These are phyloP conservation scores for Trichocladium antarcticum DNA, from an alignment of 495 filamentous ascomycete genomes.

Conservation along the genomic window DNA sequence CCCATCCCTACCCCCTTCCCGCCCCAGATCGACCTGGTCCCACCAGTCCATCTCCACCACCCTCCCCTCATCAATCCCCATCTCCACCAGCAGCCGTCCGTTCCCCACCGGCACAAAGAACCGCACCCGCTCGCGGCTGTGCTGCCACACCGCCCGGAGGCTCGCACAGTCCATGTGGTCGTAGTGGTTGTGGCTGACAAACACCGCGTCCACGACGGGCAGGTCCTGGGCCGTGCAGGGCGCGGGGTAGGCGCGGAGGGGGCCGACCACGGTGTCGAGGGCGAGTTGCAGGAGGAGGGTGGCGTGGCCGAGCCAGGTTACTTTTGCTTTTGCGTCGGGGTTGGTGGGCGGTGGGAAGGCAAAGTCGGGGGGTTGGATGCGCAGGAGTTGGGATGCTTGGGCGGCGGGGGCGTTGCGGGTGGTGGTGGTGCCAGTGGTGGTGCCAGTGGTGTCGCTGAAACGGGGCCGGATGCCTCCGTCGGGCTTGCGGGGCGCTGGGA, in stretches of 20 bases:
- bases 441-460: conserved; percentile 13
- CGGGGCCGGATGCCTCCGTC: not conserved
- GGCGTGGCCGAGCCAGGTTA: conserved; percentile 47
- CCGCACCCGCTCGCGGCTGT: conserved; percentile 22
- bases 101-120: conserved; percentile 38
- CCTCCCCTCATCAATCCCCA: conserved; percentile 31
- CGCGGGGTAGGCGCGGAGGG: conserved; percentile 39
- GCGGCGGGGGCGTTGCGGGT: conserved; percentile 15
- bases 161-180: conserved; percentile 41
- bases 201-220: conserved; percentile 40
- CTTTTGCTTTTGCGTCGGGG: conserved; percentile 18
- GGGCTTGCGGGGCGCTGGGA: not conserved
- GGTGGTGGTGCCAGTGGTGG: too few relatives aligned
- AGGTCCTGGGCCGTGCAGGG: conserved; percentile 39
- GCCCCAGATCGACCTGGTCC: conserved; percentile 29
- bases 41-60: conserved; percentile 45
- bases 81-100: conserved; percentile 25
- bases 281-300: conserved; percentile 36
- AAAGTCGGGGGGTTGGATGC: conserved; percentile 21
- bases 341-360: conserved; percentile 1
- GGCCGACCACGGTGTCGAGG: too few relatives aligned
- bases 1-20: too few relatives aligned
- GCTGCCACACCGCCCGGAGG: conserved; percentile 29
- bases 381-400: conserved; percentile 15
- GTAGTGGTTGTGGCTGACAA: conserved; percentile 44